Evolutionary conservation across 2,329 filamentous ascomycete genomes (phyloP), one percentile per base, ranked within the genome.

Genomic region (Phialophora macrospora): DNA sequence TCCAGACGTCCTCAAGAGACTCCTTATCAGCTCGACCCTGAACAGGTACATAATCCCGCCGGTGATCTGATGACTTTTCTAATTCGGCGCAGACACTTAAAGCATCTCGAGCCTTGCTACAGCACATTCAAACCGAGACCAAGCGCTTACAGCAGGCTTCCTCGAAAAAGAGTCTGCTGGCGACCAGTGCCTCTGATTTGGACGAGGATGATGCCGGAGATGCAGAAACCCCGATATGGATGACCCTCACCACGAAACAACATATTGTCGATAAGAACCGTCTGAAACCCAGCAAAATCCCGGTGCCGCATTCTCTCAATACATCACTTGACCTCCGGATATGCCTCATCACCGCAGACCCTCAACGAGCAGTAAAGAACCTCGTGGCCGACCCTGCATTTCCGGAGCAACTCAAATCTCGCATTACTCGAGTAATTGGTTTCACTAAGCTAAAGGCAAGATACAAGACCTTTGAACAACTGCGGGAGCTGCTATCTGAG

Each of bases 311-410:
- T 79, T 83, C 90, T 9, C 85, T 96, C 68, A 88, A 91, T 79
- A 82, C 85, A 70, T 85, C 88, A 70, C 80, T 85, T 63, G 85
- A 85, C 63, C 81, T 88, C 64, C 90, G 88, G 72, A 84, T 97
- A 78, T 97, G 93, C 80, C 83, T 97, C 67, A 96, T 97, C 78
- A 92, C 90, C 63, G 91, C 92, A 72, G 87, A 89, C 71, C 88
- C 88, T 1, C 93, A 97, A 83, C 88, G 93, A 70, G 85, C 87
- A 62, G 96, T 95, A 85, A 98, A 98, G 83, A 90, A 98, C 78
- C 84, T 96, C 54, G 85, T 97, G 69, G 88, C 87, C 59, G 87
- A 89, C 62, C 85, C 89, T 49, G 85, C 87, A 30, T 93, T 92
- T 81, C 90, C 90, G 34, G 81, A 83, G 64, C 83, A 84, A 55